Conservation (phyloP, 352 stramenopile species). For the Globisporangium alternatum region DNA sequence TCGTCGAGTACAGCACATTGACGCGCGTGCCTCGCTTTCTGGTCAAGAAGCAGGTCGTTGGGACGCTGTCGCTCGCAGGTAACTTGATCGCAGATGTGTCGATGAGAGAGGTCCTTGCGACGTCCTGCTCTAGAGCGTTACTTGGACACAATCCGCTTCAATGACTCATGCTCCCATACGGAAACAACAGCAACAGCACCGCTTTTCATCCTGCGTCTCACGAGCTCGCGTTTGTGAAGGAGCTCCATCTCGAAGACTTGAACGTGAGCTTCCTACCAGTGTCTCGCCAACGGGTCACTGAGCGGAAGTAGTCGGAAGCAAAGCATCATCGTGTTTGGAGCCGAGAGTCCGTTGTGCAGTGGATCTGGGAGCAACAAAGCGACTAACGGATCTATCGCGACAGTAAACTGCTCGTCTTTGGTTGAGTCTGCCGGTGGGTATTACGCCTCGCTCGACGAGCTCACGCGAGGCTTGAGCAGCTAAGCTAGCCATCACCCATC, state of each 20-base stretch:
- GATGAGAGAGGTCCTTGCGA: constrained; percentile 1
- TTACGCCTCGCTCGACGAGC: neutral
- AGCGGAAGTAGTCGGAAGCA: neutral
- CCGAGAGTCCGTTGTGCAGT: neutral
- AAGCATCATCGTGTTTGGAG: neutral
- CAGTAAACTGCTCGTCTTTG: neutral
- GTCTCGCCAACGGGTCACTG: neutral
- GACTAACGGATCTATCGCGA: neutral
- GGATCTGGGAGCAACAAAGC: neutral
- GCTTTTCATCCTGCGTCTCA: too few relatives aligned
- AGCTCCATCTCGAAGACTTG: constrained; percentile 8
- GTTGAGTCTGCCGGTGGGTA: neutral
- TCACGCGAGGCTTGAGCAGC: neutral
- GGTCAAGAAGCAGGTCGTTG: neutral
- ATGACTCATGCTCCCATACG: neutral
- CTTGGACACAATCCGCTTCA: constrained; percentile 4
- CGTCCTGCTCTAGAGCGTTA: neutral
- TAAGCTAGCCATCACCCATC: neutral
- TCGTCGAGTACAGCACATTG: constrained; percentile 6
- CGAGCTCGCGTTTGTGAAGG: neutral
- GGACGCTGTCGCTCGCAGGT: constrained; percentile 2
- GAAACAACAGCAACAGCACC: neutral
- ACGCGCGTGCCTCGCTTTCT: constrained; percentile 3
- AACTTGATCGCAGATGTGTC: neutral
- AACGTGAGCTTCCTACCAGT: neutral